Evolutionary conservation across 768 basidiomycete species (phyloP).

Genomic region (Leccinum truebloodii): DNA sequence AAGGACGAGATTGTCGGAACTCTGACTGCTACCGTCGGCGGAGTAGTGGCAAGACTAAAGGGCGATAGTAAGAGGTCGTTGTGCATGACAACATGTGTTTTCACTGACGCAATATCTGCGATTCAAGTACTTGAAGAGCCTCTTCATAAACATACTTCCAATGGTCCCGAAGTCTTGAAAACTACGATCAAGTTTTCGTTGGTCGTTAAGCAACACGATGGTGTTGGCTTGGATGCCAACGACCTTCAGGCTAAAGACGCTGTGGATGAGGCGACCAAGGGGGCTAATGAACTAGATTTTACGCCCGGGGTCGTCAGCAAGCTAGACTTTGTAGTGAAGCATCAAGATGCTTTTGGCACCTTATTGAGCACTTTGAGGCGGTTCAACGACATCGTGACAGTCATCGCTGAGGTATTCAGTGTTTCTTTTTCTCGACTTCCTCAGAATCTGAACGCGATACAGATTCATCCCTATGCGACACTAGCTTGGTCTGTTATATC

Average conservation of each 20-base stretch:
- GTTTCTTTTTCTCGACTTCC: too few relatives aligned
- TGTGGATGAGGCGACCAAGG: neutral
- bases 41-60: neutral
- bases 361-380: neutral
- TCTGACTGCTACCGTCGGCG: neutral
- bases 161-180: neutral
- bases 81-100: neutral
- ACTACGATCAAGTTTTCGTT: neutral
- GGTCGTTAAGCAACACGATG: too few relatives aligned
- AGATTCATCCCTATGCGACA: conserved; percentile 5
- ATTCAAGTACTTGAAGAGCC: neutral
- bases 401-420: neutral
- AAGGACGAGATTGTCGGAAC: neutral
- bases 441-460: neutral
- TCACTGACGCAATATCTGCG: neutral
- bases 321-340: neutral
- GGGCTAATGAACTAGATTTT: neutral
- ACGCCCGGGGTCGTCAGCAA: neutral
- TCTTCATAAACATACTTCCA: neutral
- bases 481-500: neutral
- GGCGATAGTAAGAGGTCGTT: neutral
- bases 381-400: conserved; percentile 1
- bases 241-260: neutral
- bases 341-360: neutral
- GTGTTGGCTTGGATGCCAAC: neutral